Percentiles rank a stretch among this genome's conserved stretches.
phyloP scores from a whole-genome alignment of 179 eudicot species.

The Kewa caespitosa region DNA sequence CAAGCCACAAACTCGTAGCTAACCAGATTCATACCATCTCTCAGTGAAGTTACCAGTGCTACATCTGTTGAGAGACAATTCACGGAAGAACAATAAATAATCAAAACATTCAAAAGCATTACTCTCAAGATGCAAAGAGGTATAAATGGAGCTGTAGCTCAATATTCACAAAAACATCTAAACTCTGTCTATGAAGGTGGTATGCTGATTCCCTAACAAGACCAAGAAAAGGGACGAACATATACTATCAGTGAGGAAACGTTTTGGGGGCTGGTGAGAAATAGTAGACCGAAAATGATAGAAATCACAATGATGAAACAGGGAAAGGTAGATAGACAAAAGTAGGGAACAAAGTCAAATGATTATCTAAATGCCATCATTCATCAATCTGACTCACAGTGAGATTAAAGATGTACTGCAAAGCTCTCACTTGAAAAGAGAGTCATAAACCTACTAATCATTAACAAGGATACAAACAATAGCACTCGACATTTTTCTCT shows the following conservation, averaged over 20 bases:
- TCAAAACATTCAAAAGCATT: not conserved
- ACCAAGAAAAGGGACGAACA: not conserved
- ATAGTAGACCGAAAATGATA: no score
- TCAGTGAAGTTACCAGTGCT: slow-evolving; percentile 91
- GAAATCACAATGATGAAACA: no score
- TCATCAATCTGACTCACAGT: no score
- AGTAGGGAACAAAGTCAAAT: no score
- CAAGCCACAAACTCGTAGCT: slow-evolving; percentile 98
- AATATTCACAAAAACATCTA: not conserved
- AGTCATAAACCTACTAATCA: no score
- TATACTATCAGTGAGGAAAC: no score
- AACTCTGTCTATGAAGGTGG: not conserved
- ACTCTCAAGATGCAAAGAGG: not conserved
- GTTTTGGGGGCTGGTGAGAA: no score
- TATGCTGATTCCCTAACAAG: not conserved
- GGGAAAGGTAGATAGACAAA: no score
- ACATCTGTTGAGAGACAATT: slow-evolving; percentile 52
- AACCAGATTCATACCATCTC: slow-evolving; percentile 99
- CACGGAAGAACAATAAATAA: not conserved
- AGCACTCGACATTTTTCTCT: not conserved
- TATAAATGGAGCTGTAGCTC: not conserved
- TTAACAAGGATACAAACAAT: no score
- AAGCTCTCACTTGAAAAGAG: no score
- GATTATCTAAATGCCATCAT: no score
- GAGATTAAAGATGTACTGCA: no score